These are phyloP conservation scores for Atractiella rhizophila DNA, from an alignment of 768 basidiomycete genomes.

Conservation along the genomic window DNA sequence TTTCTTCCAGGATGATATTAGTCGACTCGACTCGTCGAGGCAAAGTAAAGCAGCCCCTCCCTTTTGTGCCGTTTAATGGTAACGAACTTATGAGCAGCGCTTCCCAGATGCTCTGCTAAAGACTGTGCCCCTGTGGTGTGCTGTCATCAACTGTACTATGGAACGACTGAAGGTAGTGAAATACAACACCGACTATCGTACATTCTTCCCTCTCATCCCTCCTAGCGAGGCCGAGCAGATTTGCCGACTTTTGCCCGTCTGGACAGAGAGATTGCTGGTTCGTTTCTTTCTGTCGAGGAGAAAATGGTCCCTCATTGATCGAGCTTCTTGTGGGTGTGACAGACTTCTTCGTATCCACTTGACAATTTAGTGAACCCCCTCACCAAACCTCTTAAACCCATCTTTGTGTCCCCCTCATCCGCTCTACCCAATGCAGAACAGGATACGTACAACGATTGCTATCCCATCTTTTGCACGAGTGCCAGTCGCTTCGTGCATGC, in stretches of 20 bases:
- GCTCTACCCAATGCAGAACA: constrained; percentile 27
- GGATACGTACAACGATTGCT: constrained; percentile 22
- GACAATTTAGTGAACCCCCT: constrained; percentile 39
- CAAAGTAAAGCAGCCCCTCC: constrained; percentile 26
- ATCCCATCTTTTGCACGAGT: constrained; percentile 58
- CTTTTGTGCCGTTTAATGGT: not conserved
- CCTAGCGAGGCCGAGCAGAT: constrained; percentile 58
- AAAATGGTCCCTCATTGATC: not conserved
- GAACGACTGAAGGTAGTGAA: constrained; percentile 5
- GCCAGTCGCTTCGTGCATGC: constrained; percentile 43
- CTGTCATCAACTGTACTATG: constrained; percentile 46
- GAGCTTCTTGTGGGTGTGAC: not conserved
- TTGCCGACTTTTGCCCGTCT: constrained; percentile 34
- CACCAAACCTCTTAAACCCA: constrained; percentile 42
- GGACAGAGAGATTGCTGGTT: constrained; percentile 47
- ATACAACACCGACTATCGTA: constrained; percentile 5
- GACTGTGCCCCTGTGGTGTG: constrained; percentile 84
- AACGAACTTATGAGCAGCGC: constrained; percentile 22
- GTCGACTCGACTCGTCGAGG: constrained; percentile 84
- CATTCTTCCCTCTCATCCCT: constrained; percentile 4
- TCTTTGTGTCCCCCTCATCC: constrained; percentile 65
- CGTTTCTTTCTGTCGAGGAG: constrained; percentile 14
- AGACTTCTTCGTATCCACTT: not conserved
- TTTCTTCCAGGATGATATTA: constrained; percentile 36
- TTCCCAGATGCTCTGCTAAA: constrained; percentile 84